These are phyloP conservation scores for Amanita rimosa DNA, from an alignment of 768 basidiomycete genomes.

Conservation along the genomic window DNA sequence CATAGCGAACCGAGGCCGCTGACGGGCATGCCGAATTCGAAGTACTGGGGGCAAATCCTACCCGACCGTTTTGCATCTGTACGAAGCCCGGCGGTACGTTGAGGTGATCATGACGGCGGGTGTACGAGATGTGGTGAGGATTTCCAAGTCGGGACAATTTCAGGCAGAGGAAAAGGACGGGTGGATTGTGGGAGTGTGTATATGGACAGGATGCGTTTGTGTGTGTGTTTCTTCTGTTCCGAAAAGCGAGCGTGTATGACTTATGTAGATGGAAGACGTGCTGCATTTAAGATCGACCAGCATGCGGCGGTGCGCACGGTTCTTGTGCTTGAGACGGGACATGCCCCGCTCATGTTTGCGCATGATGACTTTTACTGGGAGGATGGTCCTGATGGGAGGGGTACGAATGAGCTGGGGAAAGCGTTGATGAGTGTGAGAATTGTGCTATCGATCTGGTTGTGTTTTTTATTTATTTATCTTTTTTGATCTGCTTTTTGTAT, in stretches of 20 bases:
- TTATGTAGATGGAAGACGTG: no score
- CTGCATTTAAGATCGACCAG: slow-evolving; percentile 13
- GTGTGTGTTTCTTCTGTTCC: no score
- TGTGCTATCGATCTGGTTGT: no score
- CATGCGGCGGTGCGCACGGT: not conserved
- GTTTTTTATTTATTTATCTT: no score
- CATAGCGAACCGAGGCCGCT: no score
- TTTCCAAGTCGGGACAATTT: slow-evolving; percentile 19
- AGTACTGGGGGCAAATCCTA: slow-evolving; percentile 46
- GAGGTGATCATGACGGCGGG: slow-evolving; percentile 30
- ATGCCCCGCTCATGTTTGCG: slow-evolving; percentile 44
- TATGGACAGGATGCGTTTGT: slow-evolving; percentile 32
- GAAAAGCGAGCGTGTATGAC: no score
- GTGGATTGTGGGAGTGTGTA: slow-evolving; percentile 47
- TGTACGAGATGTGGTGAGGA: slow-evolving; percentile 24
- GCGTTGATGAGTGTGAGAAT: no score
- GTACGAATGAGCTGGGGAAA: slow-evolving; percentile 49
- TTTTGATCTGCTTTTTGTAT: no score
- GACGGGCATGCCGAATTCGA: no score
- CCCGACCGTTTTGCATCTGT: slow-evolving; percentile 65
- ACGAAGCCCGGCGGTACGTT: slow-evolving; percentile 64
- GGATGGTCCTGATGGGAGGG: slow-evolving; percentile 27
- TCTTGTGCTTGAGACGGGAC: slow-evolving; percentile 11
- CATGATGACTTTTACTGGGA: slow-evolving; percentile 58
- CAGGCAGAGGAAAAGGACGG: slow-evolving; percentile 22